Conservation (phyloP, 495 filamentous ascomycete species). For the Amorphotheca resinae region DNA sequence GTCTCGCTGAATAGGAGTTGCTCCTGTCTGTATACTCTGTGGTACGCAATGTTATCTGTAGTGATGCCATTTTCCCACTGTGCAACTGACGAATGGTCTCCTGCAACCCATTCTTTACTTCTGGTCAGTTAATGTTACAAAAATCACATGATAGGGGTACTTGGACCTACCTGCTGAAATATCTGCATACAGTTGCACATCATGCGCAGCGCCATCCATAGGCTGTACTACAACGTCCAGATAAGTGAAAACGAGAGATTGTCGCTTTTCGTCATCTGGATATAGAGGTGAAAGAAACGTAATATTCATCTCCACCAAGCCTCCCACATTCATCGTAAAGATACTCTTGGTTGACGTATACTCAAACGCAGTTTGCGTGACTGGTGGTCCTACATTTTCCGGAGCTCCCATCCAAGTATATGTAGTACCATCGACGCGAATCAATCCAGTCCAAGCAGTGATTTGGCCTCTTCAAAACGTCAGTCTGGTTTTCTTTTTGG, state of each 20-base stretch:
- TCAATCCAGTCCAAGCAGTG: slow-evolving; percentile 63
- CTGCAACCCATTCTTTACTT: slow-evolving; percentile 18
- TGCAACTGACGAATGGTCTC: slow-evolving; percentile 8
- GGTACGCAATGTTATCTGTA: slow-evolving; percentile 29
- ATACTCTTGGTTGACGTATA: slow-evolving; percentile 86
- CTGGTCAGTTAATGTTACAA: slow-evolving; percentile 33
- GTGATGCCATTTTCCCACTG: slow-evolving; percentile 21
- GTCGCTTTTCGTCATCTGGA: slow-evolving; percentile 72
- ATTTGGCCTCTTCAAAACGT: slow-evolving; percentile 33
- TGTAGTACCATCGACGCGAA: slow-evolving; percentile 37
- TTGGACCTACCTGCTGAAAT: slow-evolving; percentile 63
- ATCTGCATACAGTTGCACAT: slow-evolving; percentile 76
- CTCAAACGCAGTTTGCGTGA: slow-evolving; percentile 39
- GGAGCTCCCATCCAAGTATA: slow-evolving; percentile 48
- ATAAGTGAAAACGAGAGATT: slow-evolving; percentile 85
- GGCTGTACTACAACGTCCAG: slow-evolving; percentile 53
- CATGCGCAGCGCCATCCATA: slow-evolving; percentile 42
- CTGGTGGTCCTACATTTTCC: slow-evolving; percentile 7
- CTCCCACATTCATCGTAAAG: slow-evolving; percentile 64
- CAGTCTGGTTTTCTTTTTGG: not conserved
- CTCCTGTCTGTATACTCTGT: slow-evolving; percentile 45
- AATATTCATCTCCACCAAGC: slow-evolving; percentile 54
- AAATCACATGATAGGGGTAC: slow-evolving; percentile 20
- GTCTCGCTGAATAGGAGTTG: slow-evolving; percentile 62
- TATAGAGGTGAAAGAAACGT: slow-evolving; percentile 86